phyloP scores from a whole-genome alignment of 306 rosid species.

The Castanea mollissima region DNA sequence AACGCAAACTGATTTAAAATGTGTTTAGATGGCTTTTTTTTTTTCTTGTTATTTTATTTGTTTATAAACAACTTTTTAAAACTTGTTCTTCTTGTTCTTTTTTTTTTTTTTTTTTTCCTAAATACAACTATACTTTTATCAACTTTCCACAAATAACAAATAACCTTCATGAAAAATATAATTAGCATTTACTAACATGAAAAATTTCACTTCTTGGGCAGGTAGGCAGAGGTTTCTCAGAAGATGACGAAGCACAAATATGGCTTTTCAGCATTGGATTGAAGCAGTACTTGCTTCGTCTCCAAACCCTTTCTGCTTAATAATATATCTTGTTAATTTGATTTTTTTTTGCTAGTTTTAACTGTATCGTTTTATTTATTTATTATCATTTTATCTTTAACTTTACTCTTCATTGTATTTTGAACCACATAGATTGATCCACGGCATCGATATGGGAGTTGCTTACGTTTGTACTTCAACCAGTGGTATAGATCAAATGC shows the following conservation, averaged over 20 bases:
- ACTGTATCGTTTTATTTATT: background rate
- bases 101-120: too few species aligned
- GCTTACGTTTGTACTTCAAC: constrained; percentile 65
- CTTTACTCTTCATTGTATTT: background rate
- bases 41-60: background rate
- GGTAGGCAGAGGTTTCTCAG: constrained; percentile 89
- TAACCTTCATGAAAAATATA: background rate
- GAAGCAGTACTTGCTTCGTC: constrained; percentile 64
- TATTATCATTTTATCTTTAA: background rate
- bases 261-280: constrained; percentile 98
- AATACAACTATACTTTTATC: too few species aligned
- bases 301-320: background rate
- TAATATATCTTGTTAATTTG: background rate
- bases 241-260: constrained; percentile 80
- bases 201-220: constrained; percentile 27
- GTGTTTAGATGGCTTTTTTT: background rate
- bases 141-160: too few species aligned
- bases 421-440: constrained; percentile 73
- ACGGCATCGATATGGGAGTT: constrained; percentile 92
- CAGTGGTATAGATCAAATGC: constrained; percentile 70
- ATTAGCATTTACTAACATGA: background rate
- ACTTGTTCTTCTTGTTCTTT: too few species aligned
- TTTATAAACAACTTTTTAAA: too few species aligned
- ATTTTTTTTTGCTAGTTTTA: background rate
- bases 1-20: too few species aligned